Evolutionary conservation across 768 basidiomycete genomes (phyloP).

Genomic region (Russula emetica): DNA sequence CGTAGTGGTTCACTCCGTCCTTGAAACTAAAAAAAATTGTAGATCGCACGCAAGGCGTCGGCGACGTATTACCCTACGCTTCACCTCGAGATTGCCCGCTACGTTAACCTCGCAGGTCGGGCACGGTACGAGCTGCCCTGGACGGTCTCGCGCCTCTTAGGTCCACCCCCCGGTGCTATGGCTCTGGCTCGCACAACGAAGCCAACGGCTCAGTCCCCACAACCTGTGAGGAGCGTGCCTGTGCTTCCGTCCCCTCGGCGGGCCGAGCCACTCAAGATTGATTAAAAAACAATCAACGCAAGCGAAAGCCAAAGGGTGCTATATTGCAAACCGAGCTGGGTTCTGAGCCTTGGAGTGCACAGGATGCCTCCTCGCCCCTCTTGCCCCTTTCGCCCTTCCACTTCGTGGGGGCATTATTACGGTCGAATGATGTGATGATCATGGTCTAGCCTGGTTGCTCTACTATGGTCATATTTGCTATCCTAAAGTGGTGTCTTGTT

Average conservation of each 20-base stretch:
- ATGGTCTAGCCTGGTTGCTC: constrained; percentile 13
- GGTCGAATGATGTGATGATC: constrained; percentile 10
- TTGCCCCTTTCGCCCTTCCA: not conserved
- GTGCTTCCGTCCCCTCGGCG: constrained; percentile 26
- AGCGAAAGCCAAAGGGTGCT: not conserved
- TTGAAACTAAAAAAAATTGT: not conserved
- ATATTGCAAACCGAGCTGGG: constrained; percentile 11
- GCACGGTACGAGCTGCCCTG: constrained; percentile 79
- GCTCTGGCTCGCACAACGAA: constrained; percentile 37
- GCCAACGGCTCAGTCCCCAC: constrained; percentile 3
- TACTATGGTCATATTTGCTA: constrained; percentile 18
- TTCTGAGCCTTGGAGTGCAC: not conserved
- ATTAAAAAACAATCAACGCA: constrained; percentile 3
- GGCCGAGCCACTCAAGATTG: constrained; percentile 19
- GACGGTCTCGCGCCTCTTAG: constrained; percentile 73
- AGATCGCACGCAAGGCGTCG: constrained; percentile 96
- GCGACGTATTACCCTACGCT: constrained; percentile 90
- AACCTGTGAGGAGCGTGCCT: not conserved
- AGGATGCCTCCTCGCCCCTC: not conserved
- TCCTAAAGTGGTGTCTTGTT: constrained; percentile 1
- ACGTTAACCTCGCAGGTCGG: constrained; percentile 60
- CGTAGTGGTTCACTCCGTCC: not conserved
- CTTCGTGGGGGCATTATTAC: not conserved
- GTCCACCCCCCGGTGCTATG: constrained; percentile 64
- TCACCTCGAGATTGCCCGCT: constrained; percentile 90